phyloP scores from a whole-genome alignment of 805 yeast species.

The Candida railenensis region DNA sequence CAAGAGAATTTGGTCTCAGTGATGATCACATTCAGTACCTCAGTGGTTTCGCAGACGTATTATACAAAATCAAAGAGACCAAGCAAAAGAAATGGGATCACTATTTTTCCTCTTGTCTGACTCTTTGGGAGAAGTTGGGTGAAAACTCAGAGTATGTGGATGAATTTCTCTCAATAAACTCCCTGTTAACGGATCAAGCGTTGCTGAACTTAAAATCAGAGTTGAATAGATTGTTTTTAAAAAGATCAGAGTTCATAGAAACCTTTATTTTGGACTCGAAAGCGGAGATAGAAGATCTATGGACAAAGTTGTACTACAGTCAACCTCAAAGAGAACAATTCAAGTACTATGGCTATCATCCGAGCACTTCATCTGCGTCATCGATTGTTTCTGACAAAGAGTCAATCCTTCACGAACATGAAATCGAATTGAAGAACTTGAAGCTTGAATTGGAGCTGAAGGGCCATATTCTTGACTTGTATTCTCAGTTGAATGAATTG shows the following conservation, averaged over 20 bases:
- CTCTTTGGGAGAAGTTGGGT: constrained; percentile 57
- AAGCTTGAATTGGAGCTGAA: constrained; percentile 49
- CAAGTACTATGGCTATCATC: constrained; percentile 33
- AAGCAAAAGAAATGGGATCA: constrained; percentile 37
- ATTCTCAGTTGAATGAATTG: constrained; percentile 54
- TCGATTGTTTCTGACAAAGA: constrained; percentile 45
- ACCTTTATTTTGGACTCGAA: constrained; percentile 66
- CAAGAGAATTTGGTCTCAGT: constrained; percentile 39
- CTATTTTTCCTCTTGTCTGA: constrained; percentile 39
- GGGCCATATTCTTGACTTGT: constrained; percentile 54
- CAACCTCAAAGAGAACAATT: constrained; percentile 50
- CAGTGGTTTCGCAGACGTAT: constrained; percentile 25
- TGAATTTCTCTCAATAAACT: constrained; percentile 45
- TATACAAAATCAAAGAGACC: constrained; percentile 30
- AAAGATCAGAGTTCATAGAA: constrained; percentile 64
- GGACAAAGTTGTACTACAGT: constrained; percentile 63
- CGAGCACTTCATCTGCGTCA: constrained; percentile 35
- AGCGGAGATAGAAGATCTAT: constrained; percentile 54
- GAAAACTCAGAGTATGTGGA: constrained; percentile 43
- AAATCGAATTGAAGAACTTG: constrained; percentile 55
- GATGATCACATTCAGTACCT: constrained; percentile 33
- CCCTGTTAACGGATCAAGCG: constrained; percentile 45
- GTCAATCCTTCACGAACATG: constrained; percentile 58
- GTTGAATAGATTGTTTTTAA: constrained; percentile 52
- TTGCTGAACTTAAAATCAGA: constrained; percentile 56